Base-by-base conservation (phyloP, 1,284 basidiomycete species). In the Cutaneotrichosporon dermatis region DNA sequence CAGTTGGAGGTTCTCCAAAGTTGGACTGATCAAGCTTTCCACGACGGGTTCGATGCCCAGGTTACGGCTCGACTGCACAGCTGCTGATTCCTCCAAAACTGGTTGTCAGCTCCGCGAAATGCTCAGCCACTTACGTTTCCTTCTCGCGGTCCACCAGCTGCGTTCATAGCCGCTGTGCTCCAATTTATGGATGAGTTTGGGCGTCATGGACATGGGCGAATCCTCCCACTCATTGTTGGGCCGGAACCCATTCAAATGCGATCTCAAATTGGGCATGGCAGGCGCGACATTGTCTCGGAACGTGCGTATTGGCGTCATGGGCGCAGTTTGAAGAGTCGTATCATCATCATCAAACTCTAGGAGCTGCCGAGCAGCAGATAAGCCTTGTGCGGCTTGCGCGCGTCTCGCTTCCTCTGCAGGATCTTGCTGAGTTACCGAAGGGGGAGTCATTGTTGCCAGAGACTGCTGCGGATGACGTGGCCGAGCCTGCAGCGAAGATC, bases 381-480 rank as follows among this genome's bases (percentile, higher is more conserved):
- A 87, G 0, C 90, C 92, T 71, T 93, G 91, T 64, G 89, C 88
- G 3, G 90, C 91, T 60, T 90, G 85, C 2, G 89, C 89, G 49
- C 86, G 84, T 65, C 92, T 78, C 37, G 87, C 89, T 71, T 93
- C 90, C 69, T 93, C 90, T 1, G 91, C 64, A 1, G 64, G 60
- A 34, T 62, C 60, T 33, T 49, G 44, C 9, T 45, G 34, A 4
- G 46, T 49, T 11, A 49, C 33, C 25, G 25, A 25, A 25, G 25
- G 25, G 25, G 25, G 25, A 25, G 25, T 25, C 25, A 25, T 25
- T 25, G 46, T 25, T 25, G 34, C 35, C 10, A 34, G 34, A 11
- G 46, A 33, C 34, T 13, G 46, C 46, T 49, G 46, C 8, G 46
- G 13, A n/a, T 25, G 33, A 13, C 34, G 46, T 8, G 46, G 46